Evolutionary conservation across 139 green algal genomes (phyloP).

Genomic region (Diplosphaera chodatii): DNA sequence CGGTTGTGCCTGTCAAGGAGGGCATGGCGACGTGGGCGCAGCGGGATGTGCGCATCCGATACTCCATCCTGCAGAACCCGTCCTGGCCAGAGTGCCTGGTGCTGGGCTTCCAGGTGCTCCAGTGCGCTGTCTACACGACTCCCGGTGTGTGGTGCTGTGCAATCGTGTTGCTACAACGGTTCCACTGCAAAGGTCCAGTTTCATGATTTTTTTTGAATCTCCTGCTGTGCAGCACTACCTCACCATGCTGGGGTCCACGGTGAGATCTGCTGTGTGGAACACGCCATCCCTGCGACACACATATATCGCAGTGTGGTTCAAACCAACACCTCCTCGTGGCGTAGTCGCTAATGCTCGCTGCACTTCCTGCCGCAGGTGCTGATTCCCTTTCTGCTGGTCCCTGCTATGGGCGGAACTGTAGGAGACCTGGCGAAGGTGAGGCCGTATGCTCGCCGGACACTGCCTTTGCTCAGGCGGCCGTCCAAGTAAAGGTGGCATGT

Average conservation of each 20-base stretch:
- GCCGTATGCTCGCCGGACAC: background rate
- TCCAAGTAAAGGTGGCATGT: too few species aligned
- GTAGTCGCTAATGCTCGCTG: too few species aligned
- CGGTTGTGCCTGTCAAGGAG: too few species aligned
- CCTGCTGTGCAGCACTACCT: conserved; percentile 59
- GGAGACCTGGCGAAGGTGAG: conserved; percentile 21
- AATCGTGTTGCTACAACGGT: background rate
- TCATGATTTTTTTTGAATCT: too few species aligned
- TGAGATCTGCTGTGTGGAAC: too few species aligned
- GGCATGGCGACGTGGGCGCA: background rate
- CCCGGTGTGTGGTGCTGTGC: background rate
- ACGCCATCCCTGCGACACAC: too few species aligned
- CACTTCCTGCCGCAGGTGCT: conserved; percentile 37
- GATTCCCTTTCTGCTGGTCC: conserved; percentile 50
- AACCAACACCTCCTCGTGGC: too few species aligned
- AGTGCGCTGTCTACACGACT: too few species aligned
- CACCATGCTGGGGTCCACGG: conserved; percentile 53
- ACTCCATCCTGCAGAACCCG: conserved; percentile 35
- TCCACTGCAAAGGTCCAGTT: background rate
- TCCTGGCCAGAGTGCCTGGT: conserved; percentile 30
- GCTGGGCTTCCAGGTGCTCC: conserved; percentile 39
- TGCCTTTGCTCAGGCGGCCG: background rate
- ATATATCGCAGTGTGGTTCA: too few species aligned
- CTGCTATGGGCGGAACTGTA: conserved; percentile 40
- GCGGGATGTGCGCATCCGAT: conserved; percentile 19